A percentile compares a stretch with the other conserved stretches of the same genome.
These are phyloP conservation scores for Alternaria gaisen DNA, from an alignment of 2,329 filamentous ascomycete genomes.

Conservation along the genomic window DNA sequence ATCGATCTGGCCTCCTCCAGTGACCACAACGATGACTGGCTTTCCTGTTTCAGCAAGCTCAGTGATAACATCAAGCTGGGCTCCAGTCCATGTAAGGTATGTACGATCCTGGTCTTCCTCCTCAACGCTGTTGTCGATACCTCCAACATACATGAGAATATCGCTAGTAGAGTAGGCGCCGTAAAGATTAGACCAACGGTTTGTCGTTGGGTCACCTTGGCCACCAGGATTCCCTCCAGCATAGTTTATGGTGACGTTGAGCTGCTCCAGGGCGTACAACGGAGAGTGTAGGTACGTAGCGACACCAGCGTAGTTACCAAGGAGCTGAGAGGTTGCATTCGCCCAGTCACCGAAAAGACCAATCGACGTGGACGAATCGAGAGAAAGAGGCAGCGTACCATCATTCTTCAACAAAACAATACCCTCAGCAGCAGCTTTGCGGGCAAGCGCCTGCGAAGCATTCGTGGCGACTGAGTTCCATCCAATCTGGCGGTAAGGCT, in stretches of 20 bases:
- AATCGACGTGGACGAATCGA: slow-evolving; percentile 54
- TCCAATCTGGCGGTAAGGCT: slow-evolving; percentile 35
- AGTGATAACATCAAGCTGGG: slow-evolving; percentile 62
- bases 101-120: slow-evolving; percentile 63
- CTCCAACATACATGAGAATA: slow-evolving; percentile 64
- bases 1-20: slow-evolving; percentile 65
- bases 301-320: slow-evolving; percentile 67
- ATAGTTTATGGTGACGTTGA: slow-evolving; percentile 52
- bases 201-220: slow-evolving; percentile 41
- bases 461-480: slow-evolving; percentile 60
- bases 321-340: slow-evolving; percentile 63
- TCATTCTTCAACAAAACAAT: slow-evolving; percentile 63
- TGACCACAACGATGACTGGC: slow-evolving; percentile 62
- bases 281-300: slow-evolving; percentile 66
- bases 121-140: slow-evolving; percentile 64
- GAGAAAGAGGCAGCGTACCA: slow-evolving; percentile 57
- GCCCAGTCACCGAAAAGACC: slow-evolving; percentile 69
- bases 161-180: slow-evolving; percentile 53
- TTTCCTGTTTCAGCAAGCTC: slow-evolving; percentile 59
- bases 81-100: slow-evolving; percentile 62
- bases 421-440: slow-evolving; percentile 61
- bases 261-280: slow-evolving; percentile 60
- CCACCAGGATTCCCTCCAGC: slow-evolving; percentile 33
- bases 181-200: slow-evolving; percentile 28
- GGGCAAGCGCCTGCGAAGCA: slow-evolving; percentile 63